These are phyloP conservation scores for Massarina eburnea DNA, from an alignment of 2,329 filamentous ascomycete species.

Conservation along the genomic window DNA sequence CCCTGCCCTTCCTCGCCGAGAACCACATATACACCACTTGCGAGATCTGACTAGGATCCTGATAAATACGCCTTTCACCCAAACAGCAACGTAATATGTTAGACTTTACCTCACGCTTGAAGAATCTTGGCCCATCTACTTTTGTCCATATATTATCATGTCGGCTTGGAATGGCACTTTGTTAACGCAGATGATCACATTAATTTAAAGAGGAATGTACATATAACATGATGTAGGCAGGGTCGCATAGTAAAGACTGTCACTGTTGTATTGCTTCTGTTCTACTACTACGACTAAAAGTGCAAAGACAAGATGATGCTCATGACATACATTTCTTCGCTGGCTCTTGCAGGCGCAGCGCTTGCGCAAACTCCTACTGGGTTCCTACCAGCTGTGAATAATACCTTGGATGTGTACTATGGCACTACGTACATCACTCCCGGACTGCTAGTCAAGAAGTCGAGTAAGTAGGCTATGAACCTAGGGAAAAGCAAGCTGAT, in stretches of 20 bases:
- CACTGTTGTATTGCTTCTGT: conserved; percentile 1
- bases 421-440: conserved; percentile 31
- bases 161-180: not conserved
- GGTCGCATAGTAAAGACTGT: not conserved
- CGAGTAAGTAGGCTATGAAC: conserved; percentile 15
- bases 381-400: conserved; percentile 24
- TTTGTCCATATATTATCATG: not conserved
- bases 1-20: not conserved
- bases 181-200: not conserved
- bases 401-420: conserved; percentile 33
- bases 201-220: not conserved
- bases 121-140: conserved; percentile 8
- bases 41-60: conserved; percentile 12
- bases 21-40: not conserved
- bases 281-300: not conserved
- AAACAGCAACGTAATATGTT: conserved; percentile 8
- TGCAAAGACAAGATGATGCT: conserved; percentile 10
- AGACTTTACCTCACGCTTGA: not conserved
- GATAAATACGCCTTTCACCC: conserved; percentile 16
- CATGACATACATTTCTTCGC: conserved; percentile 1
- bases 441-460: conserved; percentile 30
- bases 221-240: not conserved
- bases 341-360: not conserved
- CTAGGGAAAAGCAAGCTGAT: conserved; percentile 1
- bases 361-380: conserved; percentile 21